Percentiles rank a stretch among this genome's conserved stretches.
These are phyloP conservation scores for Carnegiea gigantea DNA, from an alignment of 179 eudicot species.

Conservation along the genomic window DNA sequence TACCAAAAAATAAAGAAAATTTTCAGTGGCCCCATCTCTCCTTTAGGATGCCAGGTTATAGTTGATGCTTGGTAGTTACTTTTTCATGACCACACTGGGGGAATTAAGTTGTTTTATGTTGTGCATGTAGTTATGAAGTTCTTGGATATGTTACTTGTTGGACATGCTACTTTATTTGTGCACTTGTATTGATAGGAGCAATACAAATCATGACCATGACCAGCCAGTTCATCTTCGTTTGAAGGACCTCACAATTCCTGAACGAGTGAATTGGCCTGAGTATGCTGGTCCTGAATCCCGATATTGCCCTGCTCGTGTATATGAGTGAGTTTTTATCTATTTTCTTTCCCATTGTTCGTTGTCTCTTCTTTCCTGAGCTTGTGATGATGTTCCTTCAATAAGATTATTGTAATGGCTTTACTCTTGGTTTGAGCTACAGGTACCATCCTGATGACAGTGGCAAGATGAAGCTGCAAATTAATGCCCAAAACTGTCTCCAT, in stretches of 20 bases:
- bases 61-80: not conserved
- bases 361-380: too few species aligned
- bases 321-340: slow-evolving; percentile 59
- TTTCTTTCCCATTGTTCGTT: not conserved
- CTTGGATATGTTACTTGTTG: not conserved
- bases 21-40: not conserved
- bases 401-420: slow-evolving; percentile 15
- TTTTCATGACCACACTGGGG: not conserved
- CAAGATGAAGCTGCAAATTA: slow-evolving; percentile 77
- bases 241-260: slow-evolving; percentile 68
- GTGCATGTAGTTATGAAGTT: slow-evolving; percentile 9
- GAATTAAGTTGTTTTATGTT: not conserved
- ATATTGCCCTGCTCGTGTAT: slow-evolving; percentile 98
- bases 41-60: not conserved
- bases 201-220: slow-evolving; percentile 95
- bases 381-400: slow-evolving; percentile 6
- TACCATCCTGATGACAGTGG: slow-evolving; percentile 73
- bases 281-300: slow-evolving; percentile 90
- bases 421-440: slow-evolving; percentile 37
- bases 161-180: slow-evolving; percentile 5
- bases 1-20: too few species aligned
- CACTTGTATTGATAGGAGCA: slow-evolving; percentile 54
- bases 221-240: slow-evolving; percentile 95
- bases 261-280: slow-evolving; percentile 59
- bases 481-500: slow-evolving; percentile 96